Base-by-base conservation (phyloP, 352 stramenopile species). In the Pythium diclinum region DNA sequence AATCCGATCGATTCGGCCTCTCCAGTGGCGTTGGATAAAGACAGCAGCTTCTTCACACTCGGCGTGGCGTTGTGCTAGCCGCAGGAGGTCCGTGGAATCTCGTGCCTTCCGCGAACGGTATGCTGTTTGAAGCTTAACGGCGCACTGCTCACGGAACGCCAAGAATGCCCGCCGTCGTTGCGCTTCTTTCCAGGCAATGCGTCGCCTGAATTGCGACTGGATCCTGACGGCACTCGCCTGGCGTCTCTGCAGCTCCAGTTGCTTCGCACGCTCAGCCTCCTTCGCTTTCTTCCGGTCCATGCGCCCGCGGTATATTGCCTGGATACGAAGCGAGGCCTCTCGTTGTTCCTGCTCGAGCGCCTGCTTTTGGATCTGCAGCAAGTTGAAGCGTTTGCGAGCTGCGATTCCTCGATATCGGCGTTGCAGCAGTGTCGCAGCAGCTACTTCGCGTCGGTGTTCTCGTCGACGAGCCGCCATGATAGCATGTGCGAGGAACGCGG, bases 11-110 rank as follows among this genome's bases (percentile, higher is more conserved):
- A 69, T 69, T 30, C 83, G 73, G 7, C 63, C 65, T 14, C 78
- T 69, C 79, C 80, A 94, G 23, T 77, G 79, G 16, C 69, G 59
- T 49, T 94, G 85, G 16, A 94, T 61, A 8, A 70, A 54, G 3
- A 77, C 61, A 0, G 78, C 78, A 8, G 79, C 75, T 1, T 51
- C 47, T 6, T 88, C 67, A 9, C 76, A 68, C 11, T 75, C 75
- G 9, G 59, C 73, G 5, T 81, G 81, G 14, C 69, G 67, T 21
- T 71, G 75, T 8, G 72, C 63, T 25, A 93, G 52, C 8, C 66
- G 61, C 13, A 90, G 34, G 46, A 90, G 67, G 6, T 76, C 63
- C 7, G 78, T 62, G 13, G 74, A 68, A 17, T 85, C 68, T 0
- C 81, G 76, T 10, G 73, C 81, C 21, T 74, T 73, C 25, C 74